Percentiles rank a stretch among this genome's conserved stretches.
Evolutionary conservation across 176 grass and related monocot species (phyloP).

Genomic region (Triticum urartu): DNA sequence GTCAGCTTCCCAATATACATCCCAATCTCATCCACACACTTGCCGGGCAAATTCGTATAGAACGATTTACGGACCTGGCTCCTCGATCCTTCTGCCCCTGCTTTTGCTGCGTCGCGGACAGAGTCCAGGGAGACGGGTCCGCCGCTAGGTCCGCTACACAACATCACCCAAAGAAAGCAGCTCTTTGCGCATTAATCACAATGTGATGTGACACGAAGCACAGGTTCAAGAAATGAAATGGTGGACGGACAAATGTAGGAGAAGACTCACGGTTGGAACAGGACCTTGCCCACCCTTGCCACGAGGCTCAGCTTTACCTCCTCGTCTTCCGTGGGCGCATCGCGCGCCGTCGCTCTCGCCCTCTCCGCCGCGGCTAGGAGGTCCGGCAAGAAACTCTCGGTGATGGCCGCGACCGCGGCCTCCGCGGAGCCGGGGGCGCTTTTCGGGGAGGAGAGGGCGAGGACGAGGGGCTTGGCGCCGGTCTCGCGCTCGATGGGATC

Average conservation of each 20-base stretch:
- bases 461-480: conserved; percentile 38
- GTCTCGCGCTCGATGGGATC: conserved; percentile 29
- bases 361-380: conserved; percentile 32
- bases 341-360: neutral
- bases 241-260: neutral
- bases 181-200: neutral
- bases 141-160: neutral
- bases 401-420: neutral
- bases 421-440: neutral
- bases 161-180: neutral
- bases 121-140: conserved; percentile 24
- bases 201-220: neutral
- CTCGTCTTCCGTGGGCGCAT: neutral
- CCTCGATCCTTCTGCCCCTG: conserved; percentile 4
- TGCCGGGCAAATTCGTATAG: conserved; percentile 26
- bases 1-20: neutral
- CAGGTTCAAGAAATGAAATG: conserved; percentile 7
- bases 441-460: conserved; percentile 7
- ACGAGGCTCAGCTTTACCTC: conserved; percentile 30
- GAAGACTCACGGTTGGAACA: conserved; percentile 39
- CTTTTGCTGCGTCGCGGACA: conserved; percentile 10
- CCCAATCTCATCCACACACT: conserved; percentile 32
- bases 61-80: conserved; percentile 37
- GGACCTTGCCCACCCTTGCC: conserved; percentile 37
- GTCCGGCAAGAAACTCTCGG: conserved; percentile 22